phyloP scores from a whole-genome alignment of 2,329 filamentous ascomycete genomes.

The Cercospora sojina region DNA sequence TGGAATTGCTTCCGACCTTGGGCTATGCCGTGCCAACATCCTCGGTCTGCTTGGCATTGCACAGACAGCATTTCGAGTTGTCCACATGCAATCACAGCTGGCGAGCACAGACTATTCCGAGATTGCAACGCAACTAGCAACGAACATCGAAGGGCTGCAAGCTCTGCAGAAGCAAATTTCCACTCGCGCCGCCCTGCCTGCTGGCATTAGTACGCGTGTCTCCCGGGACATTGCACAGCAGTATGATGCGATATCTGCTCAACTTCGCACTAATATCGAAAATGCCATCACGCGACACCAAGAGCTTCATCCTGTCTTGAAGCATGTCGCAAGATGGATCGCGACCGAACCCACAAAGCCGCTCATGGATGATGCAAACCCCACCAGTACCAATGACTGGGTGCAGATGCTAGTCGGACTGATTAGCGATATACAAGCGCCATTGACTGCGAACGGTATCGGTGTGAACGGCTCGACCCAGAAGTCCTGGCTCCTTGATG shows the following conservation, averaged over 20 bases:
- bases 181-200: conserved; percentile 6
- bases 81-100: conserved; percentile 23
- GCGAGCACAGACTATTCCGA: conserved; percentile 20
- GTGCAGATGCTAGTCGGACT: conserved; percentile 2
- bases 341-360: conserved; percentile 36
- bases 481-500: conserved; percentile 56
- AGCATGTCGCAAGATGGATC: conserved; percentile 30
- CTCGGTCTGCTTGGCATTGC: conserved; percentile 12
- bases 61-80: conserved; percentile 12
- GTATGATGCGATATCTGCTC: not conserved
- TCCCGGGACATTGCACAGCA: not conserved
- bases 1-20: not conserved
- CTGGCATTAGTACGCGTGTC: conserved; percentile 2
- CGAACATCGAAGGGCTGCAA: not conserved
- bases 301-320: conserved; percentile 30
- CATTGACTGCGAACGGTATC: conserved; percentile 16
- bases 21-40: conserved; percentile 1
- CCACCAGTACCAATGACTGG: conserved; percentile 7
- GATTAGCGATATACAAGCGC: conserved; percentile 13
- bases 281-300: conserved; percentile 7
- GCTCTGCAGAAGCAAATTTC: not conserved
- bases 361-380: not conserved
- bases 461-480: conserved; percentile 61
- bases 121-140: not conserved
- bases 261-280: not conserved